Base-by-base conservation (phyloP, 805 yeast genomes). In the Hanseniaspora occidentalis region DNA sequence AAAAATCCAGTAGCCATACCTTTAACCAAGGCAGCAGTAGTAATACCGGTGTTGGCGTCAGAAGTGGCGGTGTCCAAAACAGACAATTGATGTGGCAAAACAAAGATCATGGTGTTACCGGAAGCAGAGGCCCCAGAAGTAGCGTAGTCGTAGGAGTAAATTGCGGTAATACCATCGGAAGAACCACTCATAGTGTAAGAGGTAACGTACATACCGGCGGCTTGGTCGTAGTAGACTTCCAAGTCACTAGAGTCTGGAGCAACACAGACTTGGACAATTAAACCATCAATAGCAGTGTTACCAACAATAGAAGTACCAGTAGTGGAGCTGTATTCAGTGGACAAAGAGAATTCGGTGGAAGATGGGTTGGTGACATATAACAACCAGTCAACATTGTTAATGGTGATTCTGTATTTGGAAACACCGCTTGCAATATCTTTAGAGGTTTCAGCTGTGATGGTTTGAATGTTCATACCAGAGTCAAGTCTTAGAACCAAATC, bases 191-290 rank as follows among this genome's bases (percentile, higher is more conserved):
- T 50, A 3, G 51, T 43, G 16, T 77, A 77, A 25, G 65, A 66
- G 2, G 69, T 67, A 3, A 71, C 74, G 52, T 78, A 82, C 47
- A 67, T 62, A 31, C 94, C 94, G 31, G 92, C 88, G 17, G 81
- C 75, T 34, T 61, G 48, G 54, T 79, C 88, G 52, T 77, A 77
- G 45, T 55, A 60, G 6, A 61, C 54, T 19, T 69, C 73, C 24
- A 57, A 53, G 8, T 49, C 45, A 36, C 56, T 43, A n/a, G 50
- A 55, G 6, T 51, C 53, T 21, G 75, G 67, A 8, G 75, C 62
- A 35, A 64, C 63, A 2, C 77, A 79, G 8, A 70, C 57, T 58
- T 78, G 82, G 14, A 75, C 54, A 31, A 71, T 56, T 23, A 62
- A 50, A 6, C 66, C 61, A 46, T 61, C 57, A 46, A 66, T 47